Percentiles rank a stretch among this genome's conserved stretches.
Evolutionary conservation across 805 yeast genomes (phyloP).

Genomic region (Ogataea trehalophila): DNA sequence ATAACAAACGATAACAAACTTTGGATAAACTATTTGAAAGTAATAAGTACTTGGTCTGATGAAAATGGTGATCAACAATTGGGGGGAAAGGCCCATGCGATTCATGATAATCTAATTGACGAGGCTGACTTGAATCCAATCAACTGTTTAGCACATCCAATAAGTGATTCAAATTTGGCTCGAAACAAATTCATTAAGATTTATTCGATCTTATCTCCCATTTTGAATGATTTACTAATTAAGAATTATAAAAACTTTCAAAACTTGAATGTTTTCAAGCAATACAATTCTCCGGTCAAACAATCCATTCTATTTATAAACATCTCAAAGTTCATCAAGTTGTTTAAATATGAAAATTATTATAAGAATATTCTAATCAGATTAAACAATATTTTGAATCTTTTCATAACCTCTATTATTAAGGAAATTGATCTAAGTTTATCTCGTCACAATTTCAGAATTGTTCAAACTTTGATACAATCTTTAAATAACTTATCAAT

Average conservation of each 20-base stretch:
- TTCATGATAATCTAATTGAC: conserved; percentile 10
- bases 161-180: conserved; percentile 23
- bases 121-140: conserved; percentile 20
- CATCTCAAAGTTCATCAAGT: conserved; percentile 22
- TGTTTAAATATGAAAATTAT: conserved; percentile 17
- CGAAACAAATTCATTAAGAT: conserved; percentile 22
- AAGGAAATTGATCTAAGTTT: conserved; percentile 61
- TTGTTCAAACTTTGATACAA: conserved; percentile 27
- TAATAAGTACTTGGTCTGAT: conserved; percentile 22
- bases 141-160: conserved; percentile 21
- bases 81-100: background rate
- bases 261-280: conserved; percentile 25
- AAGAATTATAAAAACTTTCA: conserved; percentile 31
- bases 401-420: conserved; percentile 67
- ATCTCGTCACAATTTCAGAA: conserved; percentile 40
- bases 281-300: conserved; percentile 26
- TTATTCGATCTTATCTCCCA: conserved; percentile 26
- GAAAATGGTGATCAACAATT: background rate
- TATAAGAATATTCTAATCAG: conserved; percentile 29
- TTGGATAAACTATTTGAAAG: conserved; percentile 24
- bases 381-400: conserved; percentile 52
- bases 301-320: conserved; percentile 31
- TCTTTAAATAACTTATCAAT: conserved; percentile 21
- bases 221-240: conserved; percentile 27
- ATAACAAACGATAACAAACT: conserved; percentile 16